Conservation (phyloP, 352 stramenopile species). For the Globisporangium nagaii region DNA sequence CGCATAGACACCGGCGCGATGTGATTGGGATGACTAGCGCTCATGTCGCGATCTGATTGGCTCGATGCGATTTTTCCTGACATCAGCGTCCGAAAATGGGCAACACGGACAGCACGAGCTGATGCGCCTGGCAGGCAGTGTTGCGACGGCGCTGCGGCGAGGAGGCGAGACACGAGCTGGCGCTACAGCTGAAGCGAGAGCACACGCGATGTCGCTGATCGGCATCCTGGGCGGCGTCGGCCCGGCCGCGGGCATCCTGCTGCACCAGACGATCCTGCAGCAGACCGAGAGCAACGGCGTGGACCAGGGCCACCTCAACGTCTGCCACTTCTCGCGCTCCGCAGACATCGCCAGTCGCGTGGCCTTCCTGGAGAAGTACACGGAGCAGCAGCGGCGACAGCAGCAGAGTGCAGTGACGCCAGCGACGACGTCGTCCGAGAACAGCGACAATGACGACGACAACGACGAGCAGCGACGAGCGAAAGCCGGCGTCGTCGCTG, state of each 20-base stretch:
- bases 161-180: no score
- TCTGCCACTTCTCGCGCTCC: conserved; percentile 42
- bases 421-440: neutral
- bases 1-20: no score
- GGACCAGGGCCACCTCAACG: conserved; percentile 42
- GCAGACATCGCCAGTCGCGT: conserved; percentile 33
- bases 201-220: conserved; percentile 23
- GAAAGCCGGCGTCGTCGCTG: neutral
- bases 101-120: no score
- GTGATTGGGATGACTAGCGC: neutral
- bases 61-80: no score
- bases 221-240: conserved; percentile 46
- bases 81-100: no score
- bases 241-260: conserved; percentile 36
- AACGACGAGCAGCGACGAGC: conserved; percentile 1
- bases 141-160: no score
- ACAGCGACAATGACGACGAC: neutral
- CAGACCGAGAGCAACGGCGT: conserved; percentile 38
- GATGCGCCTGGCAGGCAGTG: no score
- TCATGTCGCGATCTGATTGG: neutral
- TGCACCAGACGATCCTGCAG: conserved; percentile 49
- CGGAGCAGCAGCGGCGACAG: neutral
- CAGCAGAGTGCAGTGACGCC: neutral
- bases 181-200: neutral
- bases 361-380: conserved; percentile 19